phyloP scores from a whole-genome alignment of 2,329 filamentous ascomycete genomes.

The Trichoderma cornu-damae region DNA sequence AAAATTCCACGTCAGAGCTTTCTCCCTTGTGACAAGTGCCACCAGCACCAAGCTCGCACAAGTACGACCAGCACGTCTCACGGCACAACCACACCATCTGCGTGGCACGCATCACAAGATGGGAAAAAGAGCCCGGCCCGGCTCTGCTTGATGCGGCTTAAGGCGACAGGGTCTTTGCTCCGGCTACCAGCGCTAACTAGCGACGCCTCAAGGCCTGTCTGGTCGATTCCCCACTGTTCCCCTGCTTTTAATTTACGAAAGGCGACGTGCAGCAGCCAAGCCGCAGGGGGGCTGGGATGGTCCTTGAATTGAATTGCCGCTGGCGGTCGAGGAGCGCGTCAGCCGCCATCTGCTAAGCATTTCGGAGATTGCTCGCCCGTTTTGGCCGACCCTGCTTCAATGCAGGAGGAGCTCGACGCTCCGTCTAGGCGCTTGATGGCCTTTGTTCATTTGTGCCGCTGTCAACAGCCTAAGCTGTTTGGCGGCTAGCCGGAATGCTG shows the following conservation, averaged over 20 bases:
- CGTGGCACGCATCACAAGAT: constrained; percentile 12
- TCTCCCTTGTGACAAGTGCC: not conserved
- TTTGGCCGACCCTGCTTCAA: not conserved
- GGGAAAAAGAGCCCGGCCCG: not conserved
- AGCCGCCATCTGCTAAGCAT: constrained; percentile 6
- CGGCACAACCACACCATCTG: constrained; percentile 9
- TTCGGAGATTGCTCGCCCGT: constrained; percentile 10
- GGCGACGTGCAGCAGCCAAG: constrained; percentile 14
- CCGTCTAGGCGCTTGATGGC: not conserved
- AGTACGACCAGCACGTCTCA: not conserved
- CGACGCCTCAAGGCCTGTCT: not conserved
- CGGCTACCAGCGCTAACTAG: constrained; percentile 6
- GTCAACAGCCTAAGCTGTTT: not conserved
- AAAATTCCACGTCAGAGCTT: too few species aligned
- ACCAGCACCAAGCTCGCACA: not conserved
- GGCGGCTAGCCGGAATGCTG: constrained; percentile 5
- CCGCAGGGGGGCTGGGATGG: constrained; percentile 11
- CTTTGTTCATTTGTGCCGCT: constrained; percentile 8
- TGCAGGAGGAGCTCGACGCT: constrained; percentile 5
- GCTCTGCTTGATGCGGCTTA: constrained; percentile 2
- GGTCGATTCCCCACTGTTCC: constrained; percentile 4
- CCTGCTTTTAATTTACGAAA: constrained; percentile 18
- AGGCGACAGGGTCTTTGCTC: constrained; percentile 1
- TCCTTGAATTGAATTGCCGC: constrained; percentile 16
- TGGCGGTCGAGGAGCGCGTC: constrained; percentile 9